These are phyloP conservation scores for Talaromyces piceae DNA, from an alignment of 2,329 filamentous ascomycete species.

Conservation along the genomic window DNA sequence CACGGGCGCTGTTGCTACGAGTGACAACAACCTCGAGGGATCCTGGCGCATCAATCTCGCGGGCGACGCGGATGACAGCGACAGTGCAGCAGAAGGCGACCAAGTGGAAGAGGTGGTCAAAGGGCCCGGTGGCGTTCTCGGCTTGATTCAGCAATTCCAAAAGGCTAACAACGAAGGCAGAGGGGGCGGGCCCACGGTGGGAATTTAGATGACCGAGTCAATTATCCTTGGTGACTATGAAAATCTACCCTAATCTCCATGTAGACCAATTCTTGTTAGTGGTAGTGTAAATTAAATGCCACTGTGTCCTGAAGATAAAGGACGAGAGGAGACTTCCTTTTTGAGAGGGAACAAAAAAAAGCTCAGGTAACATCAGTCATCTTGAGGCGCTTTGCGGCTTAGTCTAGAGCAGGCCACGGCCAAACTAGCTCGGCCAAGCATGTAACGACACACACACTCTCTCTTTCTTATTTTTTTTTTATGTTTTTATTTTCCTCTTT, in stretches of 20 bases:
- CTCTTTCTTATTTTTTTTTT: no score
- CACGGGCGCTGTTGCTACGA: conserved; percentile 31
- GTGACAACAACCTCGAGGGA: conserved; percentile 53
- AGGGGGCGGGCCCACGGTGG: conserved; percentile 18
- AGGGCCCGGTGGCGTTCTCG: conserved; percentile 51
- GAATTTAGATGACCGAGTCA: neutral
- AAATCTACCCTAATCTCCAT: neutral
- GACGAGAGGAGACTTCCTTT: neutral
- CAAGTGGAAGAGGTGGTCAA: conserved; percentile 40
- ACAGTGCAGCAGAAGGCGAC: conserved; percentile 42
- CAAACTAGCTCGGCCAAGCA: neutral
- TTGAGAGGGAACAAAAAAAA: neutral
- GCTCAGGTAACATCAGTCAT: neutral
- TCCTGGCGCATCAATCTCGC: conserved; percentile 42
- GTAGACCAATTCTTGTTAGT: neutral
- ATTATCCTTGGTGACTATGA: neutral
- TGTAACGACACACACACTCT: no score
- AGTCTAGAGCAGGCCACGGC: neutral
- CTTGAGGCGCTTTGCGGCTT: neutral
- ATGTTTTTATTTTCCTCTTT: no score
- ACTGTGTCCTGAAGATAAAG: neutral
- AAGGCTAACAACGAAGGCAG: conserved; percentile 44
- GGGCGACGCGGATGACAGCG: conserved; percentile 26
- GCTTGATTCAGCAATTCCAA: conserved; percentile 60
- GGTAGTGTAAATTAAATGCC: neutral